Evolutionary conservation across 2,329 filamentous ascomycete species (phyloP).

Genomic region (Pestalotiopsis sp.): DNA sequence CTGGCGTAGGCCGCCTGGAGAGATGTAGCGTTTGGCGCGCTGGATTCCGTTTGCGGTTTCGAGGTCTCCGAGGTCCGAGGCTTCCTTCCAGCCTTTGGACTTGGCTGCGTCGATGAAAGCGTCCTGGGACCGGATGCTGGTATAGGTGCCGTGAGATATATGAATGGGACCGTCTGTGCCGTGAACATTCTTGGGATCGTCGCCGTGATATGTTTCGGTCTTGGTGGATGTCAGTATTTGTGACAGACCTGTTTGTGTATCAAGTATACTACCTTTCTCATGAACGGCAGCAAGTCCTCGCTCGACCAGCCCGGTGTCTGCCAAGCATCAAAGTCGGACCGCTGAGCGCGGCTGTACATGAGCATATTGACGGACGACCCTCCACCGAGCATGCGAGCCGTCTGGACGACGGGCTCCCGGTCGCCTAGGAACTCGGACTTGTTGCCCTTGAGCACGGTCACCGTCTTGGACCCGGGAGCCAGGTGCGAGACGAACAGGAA

Average conservation of each 20-base stretch:
- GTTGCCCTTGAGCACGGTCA: conserved; percentile 10
- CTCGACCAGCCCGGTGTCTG: conserved; percentile 27
- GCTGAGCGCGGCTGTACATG: conserved; percentile 34
- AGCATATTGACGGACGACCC: conserved; percentile 50
- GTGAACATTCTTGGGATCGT: conserved; percentile 44
- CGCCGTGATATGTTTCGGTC: conserved; percentile 57
- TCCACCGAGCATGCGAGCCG: conserved; percentile 50
- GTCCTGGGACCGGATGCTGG: no score
- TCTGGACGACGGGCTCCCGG: conserved; percentile 15
- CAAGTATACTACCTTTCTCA: conserved; percentile 35
- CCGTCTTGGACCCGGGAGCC: conserved; percentile 6
- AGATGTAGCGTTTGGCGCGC: conserved; percentile 18
- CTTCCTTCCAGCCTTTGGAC: conserved; percentile 44
- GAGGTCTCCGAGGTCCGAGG: conserved; percentile 53
- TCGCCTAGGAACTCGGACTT: background rate
- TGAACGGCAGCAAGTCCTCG: conserved; percentile 22
- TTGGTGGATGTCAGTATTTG: conserved; percentile 14
- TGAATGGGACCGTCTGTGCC: conserved; percentile 56
- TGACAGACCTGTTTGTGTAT: background rate
- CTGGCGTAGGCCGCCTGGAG: conserved; percentile 45
- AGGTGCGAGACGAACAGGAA: conserved; percentile 12
- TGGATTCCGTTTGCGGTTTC: conserved; percentile 31
- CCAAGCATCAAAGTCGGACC: conserved; percentile 30
- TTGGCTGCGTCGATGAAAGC: no score
- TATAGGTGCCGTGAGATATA: conserved; percentile 35